A percentile compares a stretch with the other conserved stretches of the same genome.
phyloP scores from a whole-genome alignment of 805 yeast species.

The Zygosaccharomyces rouxii region DNA sequence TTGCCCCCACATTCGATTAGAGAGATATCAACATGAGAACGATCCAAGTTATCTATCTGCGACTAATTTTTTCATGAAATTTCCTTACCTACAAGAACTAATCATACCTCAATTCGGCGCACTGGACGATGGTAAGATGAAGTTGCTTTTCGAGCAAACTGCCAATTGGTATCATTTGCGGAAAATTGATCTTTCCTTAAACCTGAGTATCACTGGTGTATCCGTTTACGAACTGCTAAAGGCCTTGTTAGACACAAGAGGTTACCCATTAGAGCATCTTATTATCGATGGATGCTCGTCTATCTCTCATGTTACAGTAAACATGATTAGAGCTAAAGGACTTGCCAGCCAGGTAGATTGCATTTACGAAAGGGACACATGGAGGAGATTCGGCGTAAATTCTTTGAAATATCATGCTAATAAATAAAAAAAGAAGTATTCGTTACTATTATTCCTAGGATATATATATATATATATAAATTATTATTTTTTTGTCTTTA shows the following conservation, averaged over 20 bases:
- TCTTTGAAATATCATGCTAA: conserved; percentile 21
- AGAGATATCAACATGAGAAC: conserved; percentile 1
- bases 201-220: conserved; percentile 31
- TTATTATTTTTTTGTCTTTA: neutral
- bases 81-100: conserved; percentile 21
- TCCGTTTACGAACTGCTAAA: conserved; percentile 28
- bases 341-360: conserved; percentile 27
- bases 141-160: conserved; percentile 15
- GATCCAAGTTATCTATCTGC: conserved; percentile 16
- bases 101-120: conserved; percentile 27
- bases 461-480: too few species aligned
- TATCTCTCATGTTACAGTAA: conserved; percentile 29
- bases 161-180: conserved; percentile 15
- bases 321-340: conserved; percentile 19
- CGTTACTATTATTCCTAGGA: too few species aligned
- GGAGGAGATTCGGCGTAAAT: conserved; percentile 32
- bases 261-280: conserved; percentile 20
- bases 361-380: conserved; percentile 27
- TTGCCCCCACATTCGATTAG: conserved; percentile 22
- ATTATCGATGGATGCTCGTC: conserved; percentile 28
- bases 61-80: conserved; percentile 12
- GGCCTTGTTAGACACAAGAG: conserved; percentile 15
- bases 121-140: conserved; percentile 20
- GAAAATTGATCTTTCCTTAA: conserved; percentile 30
- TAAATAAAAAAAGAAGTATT: conserved; percentile 1